phyloP scores from a whole-genome alignment of 768 basidiomycete genomes.

The Psilocybe tampanensis region DNA sequence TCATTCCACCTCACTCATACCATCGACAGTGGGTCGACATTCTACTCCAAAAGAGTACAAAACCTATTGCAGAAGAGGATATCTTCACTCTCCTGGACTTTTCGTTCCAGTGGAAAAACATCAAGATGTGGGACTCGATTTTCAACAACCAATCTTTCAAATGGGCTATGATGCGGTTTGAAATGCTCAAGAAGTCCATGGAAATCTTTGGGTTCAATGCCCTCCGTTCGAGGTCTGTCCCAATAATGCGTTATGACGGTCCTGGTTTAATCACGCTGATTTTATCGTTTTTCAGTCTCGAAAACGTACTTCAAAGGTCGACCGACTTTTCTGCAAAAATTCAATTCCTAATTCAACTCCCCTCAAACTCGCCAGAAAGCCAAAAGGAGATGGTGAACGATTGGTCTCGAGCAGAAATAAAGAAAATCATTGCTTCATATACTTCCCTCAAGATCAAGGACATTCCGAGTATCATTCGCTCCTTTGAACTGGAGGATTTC shows the following conservation, averaged over 20 bases:
- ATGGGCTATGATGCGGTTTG: neutral
- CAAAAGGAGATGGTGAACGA: constrained; percentile 10
- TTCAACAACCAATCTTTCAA: neutral
- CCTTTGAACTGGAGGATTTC: constrained; percentile 22
- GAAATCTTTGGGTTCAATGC: constrained; percentile 26
- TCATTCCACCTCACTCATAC: constrained; percentile 14
- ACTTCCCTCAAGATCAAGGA: constrained; percentile 19
- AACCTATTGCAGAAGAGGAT: constrained; percentile 10
- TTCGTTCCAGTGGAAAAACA: constrained; percentile 27
- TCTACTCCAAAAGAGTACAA: constrained; percentile 15
- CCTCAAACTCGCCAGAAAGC: constrained; percentile 11
- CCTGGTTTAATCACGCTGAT: too few relatives aligned
- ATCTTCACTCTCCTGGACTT: constrained; percentile 17
- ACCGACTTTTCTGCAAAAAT: constrained; percentile 17
- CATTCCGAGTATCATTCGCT: constrained; percentile 20
- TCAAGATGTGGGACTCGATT: constrained; percentile 26
- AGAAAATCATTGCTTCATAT: constrained; percentile 21
- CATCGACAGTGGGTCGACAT: constrained; percentile 12
- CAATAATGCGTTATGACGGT: too few relatives aligned
- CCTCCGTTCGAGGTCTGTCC: constrained; percentile 21
- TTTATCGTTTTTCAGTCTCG: constrained; percentile 25
- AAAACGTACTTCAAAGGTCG: constrained; percentile 19
- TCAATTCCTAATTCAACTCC: constrained; percentile 21
- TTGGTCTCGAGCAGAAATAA: constrained; percentile 24
- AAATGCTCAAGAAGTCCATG: constrained; percentile 18